Evolutionary conservation across 2,329 filamentous ascomycete species (phyloP).

Genomic region (Hyphodiscus sp.): DNA sequence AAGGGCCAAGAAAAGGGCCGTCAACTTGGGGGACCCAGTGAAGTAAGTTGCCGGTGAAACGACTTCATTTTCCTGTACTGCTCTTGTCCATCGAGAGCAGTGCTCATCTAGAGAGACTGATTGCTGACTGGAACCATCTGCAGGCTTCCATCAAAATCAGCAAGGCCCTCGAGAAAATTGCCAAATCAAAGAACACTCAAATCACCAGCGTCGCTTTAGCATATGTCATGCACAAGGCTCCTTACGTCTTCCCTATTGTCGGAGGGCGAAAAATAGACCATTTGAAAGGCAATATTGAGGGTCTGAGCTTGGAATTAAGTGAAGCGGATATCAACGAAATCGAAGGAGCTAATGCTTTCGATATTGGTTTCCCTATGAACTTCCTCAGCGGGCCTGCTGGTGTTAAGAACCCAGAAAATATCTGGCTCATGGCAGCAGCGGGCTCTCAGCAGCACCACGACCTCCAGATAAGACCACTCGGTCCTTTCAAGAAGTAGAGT

Average conservation of each 20-base stretch:
- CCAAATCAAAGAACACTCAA: not conserved
- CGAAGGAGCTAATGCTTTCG: conserved; percentile 54
- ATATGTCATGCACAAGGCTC: conserved; percentile 66
- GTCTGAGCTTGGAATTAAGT: conserved; percentile 53
- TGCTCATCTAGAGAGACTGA: conserved; percentile 12
- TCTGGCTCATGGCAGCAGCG: conserved; percentile 32
- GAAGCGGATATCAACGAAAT: conserved; percentile 59
- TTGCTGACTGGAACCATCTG: no score
- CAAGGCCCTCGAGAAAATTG: conserved; percentile 31
- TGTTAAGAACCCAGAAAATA: conserved; percentile 30
- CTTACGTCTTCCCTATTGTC: conserved; percentile 68
- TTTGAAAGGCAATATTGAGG: conserved; percentile 63
- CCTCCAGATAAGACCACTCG: not conserved
- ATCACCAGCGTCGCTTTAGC: conserved; percentile 56
- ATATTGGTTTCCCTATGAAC: conserved; percentile 60
- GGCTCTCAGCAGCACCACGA: conserved; percentile 45
- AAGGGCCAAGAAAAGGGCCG: conserved; percentile 36
- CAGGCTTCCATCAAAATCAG: conserved; percentile 45
- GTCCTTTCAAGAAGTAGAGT: not conserved
- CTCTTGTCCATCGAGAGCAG: conserved; percentile 29
- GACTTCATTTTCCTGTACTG: not conserved
- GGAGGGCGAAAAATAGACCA: conserved; percentile 65
- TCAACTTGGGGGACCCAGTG: conserved; percentile 11
- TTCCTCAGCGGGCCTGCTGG: conserved; percentile 45
- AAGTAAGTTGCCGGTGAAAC: not conserved